Base-by-base conservation (phyloP, 306 rosid species). In the Ziziphus jujuba region DNA sequence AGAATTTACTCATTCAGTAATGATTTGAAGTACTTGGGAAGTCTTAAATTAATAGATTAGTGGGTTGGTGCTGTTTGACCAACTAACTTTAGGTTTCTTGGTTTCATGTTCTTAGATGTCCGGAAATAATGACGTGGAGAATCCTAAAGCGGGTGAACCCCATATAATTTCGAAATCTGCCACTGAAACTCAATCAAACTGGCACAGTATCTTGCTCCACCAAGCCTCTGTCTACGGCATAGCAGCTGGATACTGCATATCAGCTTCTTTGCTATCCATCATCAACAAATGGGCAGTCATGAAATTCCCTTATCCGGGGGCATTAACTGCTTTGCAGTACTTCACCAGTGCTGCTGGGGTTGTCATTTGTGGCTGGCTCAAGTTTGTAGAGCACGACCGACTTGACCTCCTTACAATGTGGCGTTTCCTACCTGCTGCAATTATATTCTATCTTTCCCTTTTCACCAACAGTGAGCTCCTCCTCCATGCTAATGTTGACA, bases 261-360 rank as follows among this genome's bases (percentile, higher is more conserved):
- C 96, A 24, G 96, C 96, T 14, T 89, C 96, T 9, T 66, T 89
- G 75, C 90, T 89, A 25, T 89, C 96, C 35, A 89, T 89, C 34
- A 89, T 89, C 57, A 89, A 87, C 79, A 89, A 89, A 89, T 89
- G 92, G 96, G 96, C 93, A 34, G 71, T 90, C 67, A 90, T 87
- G 96, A 87, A 87, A 71, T 90, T 90, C 76, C 96, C 96, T 56
- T 90, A 90, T 69, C 93, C 93, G 0, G 96, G 96, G 0, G 93
- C 93, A 0, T 74, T 90, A 15, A 90, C 96, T 16, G 96, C 96
- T 9, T 55, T 90, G 23, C 91, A 90, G 75, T 87, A 90, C 81
- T 90, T 90, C 84, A 90, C 93, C 12, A 90, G 96, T 50, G 96
- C 92, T 0, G 77, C 84, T 0, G 96, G 96, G 11, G 96, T 90